A percentile compares a stretch with the other conserved stretches of the same genome.
phyloP scores from a whole-genome alignment of 2,329 filamentous ascomycete species.

The Dothiorella sarmentorum region DNA sequence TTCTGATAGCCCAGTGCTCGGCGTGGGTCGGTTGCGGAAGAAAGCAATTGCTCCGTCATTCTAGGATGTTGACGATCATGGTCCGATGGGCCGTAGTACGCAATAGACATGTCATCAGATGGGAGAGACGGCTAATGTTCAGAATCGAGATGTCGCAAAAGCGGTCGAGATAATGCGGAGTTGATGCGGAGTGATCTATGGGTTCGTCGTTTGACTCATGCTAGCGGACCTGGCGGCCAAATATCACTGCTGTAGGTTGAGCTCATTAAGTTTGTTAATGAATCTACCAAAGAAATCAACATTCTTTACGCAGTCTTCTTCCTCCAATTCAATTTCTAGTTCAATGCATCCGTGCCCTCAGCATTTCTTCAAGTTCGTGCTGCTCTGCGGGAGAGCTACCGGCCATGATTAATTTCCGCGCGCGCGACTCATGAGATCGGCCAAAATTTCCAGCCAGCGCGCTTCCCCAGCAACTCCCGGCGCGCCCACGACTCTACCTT shows the following conservation, averaged over 20 bases:
- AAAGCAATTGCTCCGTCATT: not conserved
- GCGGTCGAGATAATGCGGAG: not conserved
- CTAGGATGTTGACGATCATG: no score
- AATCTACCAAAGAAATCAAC: no score
- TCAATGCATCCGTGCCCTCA: no score
- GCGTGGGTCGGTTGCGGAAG: not conserved
- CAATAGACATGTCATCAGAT: not conserved
- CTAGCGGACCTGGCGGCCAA: not conserved
- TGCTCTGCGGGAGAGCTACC: not conserved
- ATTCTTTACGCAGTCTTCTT: no score
- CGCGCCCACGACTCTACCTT: not conserved
- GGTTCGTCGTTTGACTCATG: no score
- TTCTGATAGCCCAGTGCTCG: not conserved
- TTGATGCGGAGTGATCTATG: not conserved
- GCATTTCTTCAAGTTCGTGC: no score
- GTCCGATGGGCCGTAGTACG: not conserved
- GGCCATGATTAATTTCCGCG: not conserved
- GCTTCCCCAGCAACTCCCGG: not conserved
- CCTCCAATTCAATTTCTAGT: no score
- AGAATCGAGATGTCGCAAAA: no score
- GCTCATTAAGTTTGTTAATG: no score
- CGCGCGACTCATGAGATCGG: not conserved
- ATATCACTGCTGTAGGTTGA: not conserved
- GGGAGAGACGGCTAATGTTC: not conserved
- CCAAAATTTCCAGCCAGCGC: conserved; percentile 15